Evolutionary conservation across 179 eudicot species (phyloP).

Genomic region (Spinacia oleracea): DNA sequence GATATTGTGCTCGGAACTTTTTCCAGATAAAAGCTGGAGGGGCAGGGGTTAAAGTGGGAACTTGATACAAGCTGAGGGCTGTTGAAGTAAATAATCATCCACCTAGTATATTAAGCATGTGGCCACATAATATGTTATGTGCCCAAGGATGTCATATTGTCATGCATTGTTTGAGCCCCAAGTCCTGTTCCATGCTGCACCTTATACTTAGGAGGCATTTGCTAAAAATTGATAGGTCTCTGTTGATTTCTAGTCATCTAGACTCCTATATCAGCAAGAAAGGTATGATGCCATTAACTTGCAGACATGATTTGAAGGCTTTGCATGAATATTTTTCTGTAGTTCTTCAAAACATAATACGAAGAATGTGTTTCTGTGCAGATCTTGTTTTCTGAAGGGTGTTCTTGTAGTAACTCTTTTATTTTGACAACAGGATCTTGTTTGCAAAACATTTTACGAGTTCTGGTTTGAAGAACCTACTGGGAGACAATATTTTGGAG

Average conservation of each 20-base stretch:
- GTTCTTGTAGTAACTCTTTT: background rate
- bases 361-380: slow-evolving; percentile 1
- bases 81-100: background rate
- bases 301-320: background rate
- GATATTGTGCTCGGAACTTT: too few relatives aligned
- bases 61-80: background rate
- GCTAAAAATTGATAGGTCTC: background rate
- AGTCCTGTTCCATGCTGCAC: background rate
- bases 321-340: slow-evolving; percentile 6
- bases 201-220: background rate
- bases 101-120: background rate
- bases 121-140: background rate
- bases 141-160: background rate
- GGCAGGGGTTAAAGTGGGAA: background rate
- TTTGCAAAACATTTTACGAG: slow-evolving; percentile 95
- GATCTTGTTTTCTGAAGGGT: slow-evolving; percentile 11
- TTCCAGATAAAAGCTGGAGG: background rate
- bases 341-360: background rate
- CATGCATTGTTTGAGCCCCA: background rate
- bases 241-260: background rate
- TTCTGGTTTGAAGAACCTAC: slow-evolving; percentile 99
- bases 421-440: slow-evolving; percentile 72
- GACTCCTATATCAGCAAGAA: background rate
- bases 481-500: slow-evolving; percentile 59
- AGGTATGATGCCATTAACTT: background rate